phyloP scores from a whole-genome alignment of 805 yeast genomes.

The Naumovozyma castellii region DNA sequence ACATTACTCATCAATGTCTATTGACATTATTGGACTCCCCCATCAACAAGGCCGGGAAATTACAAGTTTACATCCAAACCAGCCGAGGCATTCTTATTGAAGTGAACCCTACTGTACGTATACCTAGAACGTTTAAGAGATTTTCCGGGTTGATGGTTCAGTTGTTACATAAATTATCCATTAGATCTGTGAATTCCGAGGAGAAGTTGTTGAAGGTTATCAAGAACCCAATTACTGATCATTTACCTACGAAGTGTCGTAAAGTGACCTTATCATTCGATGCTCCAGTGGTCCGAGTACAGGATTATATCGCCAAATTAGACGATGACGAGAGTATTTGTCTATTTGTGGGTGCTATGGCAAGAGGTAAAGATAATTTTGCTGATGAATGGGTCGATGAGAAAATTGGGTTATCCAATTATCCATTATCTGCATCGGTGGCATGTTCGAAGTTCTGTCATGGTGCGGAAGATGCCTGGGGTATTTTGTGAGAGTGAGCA shows the following conservation, averaged over 20 bases:
- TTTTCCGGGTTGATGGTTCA: constrained; percentile 98
- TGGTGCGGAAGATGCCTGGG: constrained; percentile 98
- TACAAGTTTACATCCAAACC: constrained; percentile 94
- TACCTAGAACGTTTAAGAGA: constrained; percentile 96
- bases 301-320: constrained; percentile 71
- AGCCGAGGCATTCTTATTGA: constrained; percentile 91
- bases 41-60: constrained; percentile 90
- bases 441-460: constrained; percentile 98
- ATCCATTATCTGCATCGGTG: constrained; percentile 92
- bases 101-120: constrained; percentile 92
- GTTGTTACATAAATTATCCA: constrained; percentile 80
- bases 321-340: constrained; percentile 89
- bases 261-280: constrained; percentile 88
- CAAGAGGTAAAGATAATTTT: constrained; percentile 93
- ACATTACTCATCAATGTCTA: constrained; percentile 95
- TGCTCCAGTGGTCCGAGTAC: constrained; percentile 78
- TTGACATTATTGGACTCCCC: constrained; percentile 94
- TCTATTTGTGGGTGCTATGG: constrained; percentile 99
- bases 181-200: constrained; percentile 89
- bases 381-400: constrained; percentile 97
- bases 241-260: constrained; percentile 90
- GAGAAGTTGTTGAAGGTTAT: constrained; percentile 89
- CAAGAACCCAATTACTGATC: constrained; percentile 95
- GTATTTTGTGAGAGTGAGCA: constrained; percentile 43
- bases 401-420: constrained; percentile 89